Conservation (phyloP, 768 basidiomycete species). For the Trametes cingulata region DNA sequence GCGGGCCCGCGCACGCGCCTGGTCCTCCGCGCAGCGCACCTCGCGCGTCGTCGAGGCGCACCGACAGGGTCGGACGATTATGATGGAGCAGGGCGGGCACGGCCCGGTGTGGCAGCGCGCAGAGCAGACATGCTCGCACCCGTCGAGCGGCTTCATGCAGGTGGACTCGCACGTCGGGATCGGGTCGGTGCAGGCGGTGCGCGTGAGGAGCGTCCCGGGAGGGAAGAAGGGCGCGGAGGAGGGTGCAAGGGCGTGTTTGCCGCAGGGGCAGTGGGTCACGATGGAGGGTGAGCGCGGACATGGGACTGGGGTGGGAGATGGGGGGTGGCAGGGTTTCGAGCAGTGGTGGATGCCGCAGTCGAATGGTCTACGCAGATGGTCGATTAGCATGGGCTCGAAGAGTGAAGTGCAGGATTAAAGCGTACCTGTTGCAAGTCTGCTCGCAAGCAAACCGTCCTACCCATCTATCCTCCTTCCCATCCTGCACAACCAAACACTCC, state of each 20-base stretch:
- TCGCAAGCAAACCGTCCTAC: slow-evolving; percentile 66
- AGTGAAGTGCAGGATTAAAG: not conserved
- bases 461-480: slow-evolving; percentile 54
- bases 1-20: slow-evolving; percentile 34
- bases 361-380: slow-evolving; percentile 48
- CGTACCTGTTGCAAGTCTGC: slow-evolving; percentile 57
- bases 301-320: slow-evolving; percentile 50
- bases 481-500: slow-evolving; percentile 39
- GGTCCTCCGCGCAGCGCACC: slow-evolving; percentile 52
- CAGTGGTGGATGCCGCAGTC: slow-evolving; percentile 82
- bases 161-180: slow-evolving; percentile 76
- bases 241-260: slow-evolving; percentile 54
- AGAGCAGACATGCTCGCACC: slow-evolving; percentile 77
- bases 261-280: slow-evolving; percentile 82
- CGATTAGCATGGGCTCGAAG: not conserved
- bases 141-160: slow-evolving; percentile 63
- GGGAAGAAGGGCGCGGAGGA: slow-evolving; percentile 33
- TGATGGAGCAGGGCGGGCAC: slow-evolving; percentile 78
- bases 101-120: slow-evolving; percentile 70
- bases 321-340: slow-evolving; percentile 74
- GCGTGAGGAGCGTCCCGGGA: slow-evolving; percentile 41
- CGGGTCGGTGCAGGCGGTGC: slow-evolving; percentile 62
- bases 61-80: slow-evolving; percentile 77
- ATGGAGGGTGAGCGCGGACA: slow-evolving; percentile 76
- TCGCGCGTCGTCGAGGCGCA: slow-evolving; percentile 73